A percentile compares a stretch with the other conserved stretches of the same genome.
Evolutionary conservation across 441 rosid species (phyloP).

Genomic region (Pelargonium cotyledonis): DNA sequence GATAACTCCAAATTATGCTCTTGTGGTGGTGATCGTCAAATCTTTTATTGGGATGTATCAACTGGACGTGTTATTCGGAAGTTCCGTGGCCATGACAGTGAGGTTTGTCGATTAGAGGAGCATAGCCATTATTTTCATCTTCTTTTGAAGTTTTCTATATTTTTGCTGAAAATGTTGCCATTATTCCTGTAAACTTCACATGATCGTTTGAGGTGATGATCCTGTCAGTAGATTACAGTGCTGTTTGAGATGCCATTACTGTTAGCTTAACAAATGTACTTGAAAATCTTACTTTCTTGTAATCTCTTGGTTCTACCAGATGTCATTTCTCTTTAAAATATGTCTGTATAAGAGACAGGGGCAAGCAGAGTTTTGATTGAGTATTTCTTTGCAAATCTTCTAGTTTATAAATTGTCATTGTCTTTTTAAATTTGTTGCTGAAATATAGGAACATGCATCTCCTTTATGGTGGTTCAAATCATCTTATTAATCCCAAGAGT

Average conservation of each 20-base stretch:
- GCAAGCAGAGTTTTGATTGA: background rate
- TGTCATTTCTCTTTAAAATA: background rate
- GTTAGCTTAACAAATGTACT: too few species aligned
- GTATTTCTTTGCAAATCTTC: background rate
- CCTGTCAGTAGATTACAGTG: background rate
- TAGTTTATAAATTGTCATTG: background rate
- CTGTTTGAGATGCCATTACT: too few species aligned
- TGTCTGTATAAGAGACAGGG: background rate
- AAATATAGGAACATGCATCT: background rate
- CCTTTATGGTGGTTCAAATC: background rate
- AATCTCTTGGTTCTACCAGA: background rate
- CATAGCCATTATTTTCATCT: background rate
- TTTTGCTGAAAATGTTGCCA: background rate
- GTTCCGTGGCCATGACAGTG: slow-evolving; percentile 88
- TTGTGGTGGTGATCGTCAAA: slow-evolving; percentile 90
- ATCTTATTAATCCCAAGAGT: background rate
- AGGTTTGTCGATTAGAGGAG: slow-evolving; percentile 36
- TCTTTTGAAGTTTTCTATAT: background rate
- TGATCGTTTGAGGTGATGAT: background rate
- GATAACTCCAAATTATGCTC: slow-evolving; percentile 84
- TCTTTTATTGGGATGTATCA: slow-evolving; percentile 93
- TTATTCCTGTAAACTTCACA: background rate
- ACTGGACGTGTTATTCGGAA: slow-evolving; percentile 83
- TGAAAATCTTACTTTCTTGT: background rate
- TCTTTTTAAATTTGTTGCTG: background rate